Evolutionary conservation across 495 filamentous ascomycete species (phyloP), one percentile per base, ranked within the genome.

Genomic region (Penicillium crystallinum): DNA sequence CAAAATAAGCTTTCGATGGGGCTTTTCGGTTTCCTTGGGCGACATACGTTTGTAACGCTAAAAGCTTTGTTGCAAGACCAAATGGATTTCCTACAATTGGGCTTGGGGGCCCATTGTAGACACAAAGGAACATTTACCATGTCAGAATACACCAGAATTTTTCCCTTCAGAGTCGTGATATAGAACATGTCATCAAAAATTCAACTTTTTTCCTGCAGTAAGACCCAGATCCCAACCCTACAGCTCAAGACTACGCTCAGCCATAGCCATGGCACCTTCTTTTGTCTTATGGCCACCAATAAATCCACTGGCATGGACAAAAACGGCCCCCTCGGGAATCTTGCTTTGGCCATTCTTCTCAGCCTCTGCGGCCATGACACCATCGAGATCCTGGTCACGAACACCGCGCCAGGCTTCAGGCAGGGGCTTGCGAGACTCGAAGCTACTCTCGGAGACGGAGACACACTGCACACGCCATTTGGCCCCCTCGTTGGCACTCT

Each of bases 391-490:
- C 58, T 87, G 83, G 63, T 97, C 93, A 18, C 95, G 79, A 44
- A 93, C 78, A 2, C 95, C 93, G 44, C 91, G 83, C 93, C 93
- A 98, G 15, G 79, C 74, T 69, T 92, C 90, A 2, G 95, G 95
- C 54, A 98, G 74, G 29, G 90, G 82, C 71, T 93, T 95, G 42
- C 93, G 79, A 66, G 88, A 95, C 69, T 89, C 77, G 64, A 97
- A 98, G 49, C 89, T 91, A 55, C 87, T 84, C 67, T 86, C 84
- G 53, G 79, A 80, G 19, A 84, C 80, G 6, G 89, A 84, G 11
- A 97, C 93, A 51, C 86, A 84, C 68, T 97, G 92, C 49, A 98
- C 83, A 46, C 93, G 84, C 93, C 93, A 98, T 69, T 90, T 92
- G 44, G 85, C 71, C 27, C 79, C 88, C 42, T 81, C 77, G 3